Evolutionary conservation across 306 rosid species (phyloP), one percentile per base, ranked within the genome.

Genomic region (Acacia crassicarpa): DNA sequence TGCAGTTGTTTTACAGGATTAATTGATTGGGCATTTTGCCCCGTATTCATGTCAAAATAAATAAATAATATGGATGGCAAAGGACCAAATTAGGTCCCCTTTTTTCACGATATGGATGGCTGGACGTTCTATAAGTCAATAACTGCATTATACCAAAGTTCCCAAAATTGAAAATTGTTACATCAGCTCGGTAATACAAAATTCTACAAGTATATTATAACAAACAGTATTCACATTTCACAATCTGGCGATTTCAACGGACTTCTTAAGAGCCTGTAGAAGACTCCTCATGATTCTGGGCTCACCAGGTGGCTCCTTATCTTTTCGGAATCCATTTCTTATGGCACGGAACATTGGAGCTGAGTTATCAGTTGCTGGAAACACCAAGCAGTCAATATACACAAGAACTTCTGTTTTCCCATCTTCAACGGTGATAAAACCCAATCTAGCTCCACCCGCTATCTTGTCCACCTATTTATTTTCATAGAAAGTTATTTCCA

Each of bases 241-340:
- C 72, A 90, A 79, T 83, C 81, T 85, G 32, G 98, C 86, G 6
- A 95, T 95, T 85, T 91, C 86, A 86, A 95, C 93, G 0, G 98
- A 92, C 80, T 88, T 93, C 84, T 91, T 83, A 56, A 95, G 94
- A 82, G 99, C 99, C 80, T 69, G 67, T 77, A 89, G 86, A 79
- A 93, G 97, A 75, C 97, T 93, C 80, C 96, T 90, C 98, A 95
- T 95, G 45, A 95, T 92, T 82, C 99, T 92, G 17, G 97, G 93
- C 73, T 95, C 98, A 48, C 99, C 98, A 0, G 98, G 98, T n/a
- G 88, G 94, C 35, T 87, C 82, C 72, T 80, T 84, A 74, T 92
- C 91, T 81, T 93, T 95, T 30, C 82, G 68, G 66, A 81, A 90
- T 27, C 99, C 98, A 80, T 93, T 90, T 90, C 97, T 91, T 33